Base-by-base conservation (phyloP, 306 rosid genomes). In the Lathyrus aphaca region DNA sequence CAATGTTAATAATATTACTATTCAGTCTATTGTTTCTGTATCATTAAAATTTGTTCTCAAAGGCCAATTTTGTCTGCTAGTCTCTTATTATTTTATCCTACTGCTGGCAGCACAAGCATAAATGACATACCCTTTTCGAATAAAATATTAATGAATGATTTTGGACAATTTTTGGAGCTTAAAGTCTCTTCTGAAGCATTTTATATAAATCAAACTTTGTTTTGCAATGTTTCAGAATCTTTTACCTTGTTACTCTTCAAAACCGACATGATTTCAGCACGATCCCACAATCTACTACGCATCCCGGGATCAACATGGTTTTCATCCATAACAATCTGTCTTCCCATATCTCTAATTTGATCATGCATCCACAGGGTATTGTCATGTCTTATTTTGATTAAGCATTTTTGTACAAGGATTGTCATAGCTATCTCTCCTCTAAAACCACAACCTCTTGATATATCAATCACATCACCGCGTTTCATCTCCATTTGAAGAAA, bases 341-440 rank as follows among this genome's bases (percentile, higher is more conserved):
- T 78, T 16, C 89, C 96, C 96, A 85, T 83, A 58, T 87, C 91
- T 71, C 87, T 85, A 57, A 89, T 57, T 54, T 87, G 93, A 67
- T 89, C 92, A 37, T 89, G 96, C 89, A 87, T 80, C 86, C 84
- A 80, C 69, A 89, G 16, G 1, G 63, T 68, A 11, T 73, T 64
- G 0, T 78, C 79, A 15, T 37, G n/a, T 13, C 55, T 54, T 38
- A 87, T 64, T 77, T 87, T 89, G 37, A 87, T 76, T 45, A 89
- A 84, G 29, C 88, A 83, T 69, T 77, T 89, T 35, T 72, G 55
- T 3, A 71, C 54, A 5, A 89, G 89, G 0, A 42, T 75, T 0
- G 72, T 39, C 48, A 85, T 37, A 27, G 64, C 83, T 40, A 44
- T 66, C 83, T 82, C 96, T 39, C 83, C 91, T 4, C 43, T 38